Base-by-base conservation (phyloP, 345 rosid species). In the Mallotus nudiflorus region DNA sequence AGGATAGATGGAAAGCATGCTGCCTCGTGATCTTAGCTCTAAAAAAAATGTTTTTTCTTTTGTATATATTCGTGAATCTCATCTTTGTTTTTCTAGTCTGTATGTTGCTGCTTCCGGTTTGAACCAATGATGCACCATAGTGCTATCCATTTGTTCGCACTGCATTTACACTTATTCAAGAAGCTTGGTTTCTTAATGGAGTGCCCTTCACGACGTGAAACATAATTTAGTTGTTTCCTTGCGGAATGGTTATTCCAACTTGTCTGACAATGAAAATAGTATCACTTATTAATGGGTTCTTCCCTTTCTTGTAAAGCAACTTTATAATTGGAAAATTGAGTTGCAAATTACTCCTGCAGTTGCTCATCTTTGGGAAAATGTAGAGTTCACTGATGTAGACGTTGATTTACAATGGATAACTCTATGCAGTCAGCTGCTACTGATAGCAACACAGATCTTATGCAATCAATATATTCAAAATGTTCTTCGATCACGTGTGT, bases 1-100 rank as follows among this genome's bases (percentile, higher is more conserved):
- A 71, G 75, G 85, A 56, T 79, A 79, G 75, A 14, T 11, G 7
- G 40, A 4, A 59, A 52, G 40, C 19, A 24, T 18, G 25, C 51
- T 28, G 65, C 68, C 61, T 50, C 28, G n/a, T 31, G 75, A 53
- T 60, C 57, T 24, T 37, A 24, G 24, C 54, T 68, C 54, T 18
- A 18, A 31, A 49, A 78, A 69, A 70, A 76, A 73, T 73, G 78
- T 53, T 42, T 58, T 9, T 4, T 20, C n/a, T 4, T 82, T 80
- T 85, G 74, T 69, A 83, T 83, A 83, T 83, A 75, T 69, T 70
- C 18, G 8, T 37, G 66, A 61, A 51, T 56, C 22, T 49, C 60
- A 58, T 46, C 50, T 27, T 10, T 24, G 25, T 67, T 27, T 56
- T 37, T 65, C 46, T 29, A 56, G 31, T 70, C 49, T 62, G 20